Evolutionary conservation across 768 basidiomycete species (phyloP), one percentile per base, ranked within the genome.

Genomic region (Termitomyces bulborhizus): DNA sequence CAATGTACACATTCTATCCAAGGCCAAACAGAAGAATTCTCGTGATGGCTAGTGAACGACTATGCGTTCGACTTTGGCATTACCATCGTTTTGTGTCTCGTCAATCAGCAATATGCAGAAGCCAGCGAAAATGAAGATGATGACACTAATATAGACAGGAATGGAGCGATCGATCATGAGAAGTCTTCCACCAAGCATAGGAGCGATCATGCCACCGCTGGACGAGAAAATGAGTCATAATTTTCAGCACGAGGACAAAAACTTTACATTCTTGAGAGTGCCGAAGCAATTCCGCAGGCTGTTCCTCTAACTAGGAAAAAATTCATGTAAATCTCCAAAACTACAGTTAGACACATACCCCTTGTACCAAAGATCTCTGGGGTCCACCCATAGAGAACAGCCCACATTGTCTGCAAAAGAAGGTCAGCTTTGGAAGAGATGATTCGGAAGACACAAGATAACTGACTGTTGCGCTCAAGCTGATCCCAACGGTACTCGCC

Each of bases 191-290:
- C 92, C 92, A 5, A 89, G 68, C 36, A 93, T 75, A 0, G 92
- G 92, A 0, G 90, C 92, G 31, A 90, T 85, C 85, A 94, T 93
- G 5, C 92, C 92, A 7, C 91, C 89, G 68, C 91, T 93, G 71
- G 11, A 62, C 48, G 46, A 47, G 34, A 27, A 37, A 21, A 34
- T 61, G 13, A 54, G 46, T 57, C n/a, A 52, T 40, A 40, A 43
- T 37, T 8, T 37, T 43, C 13, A 21, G 1, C 18, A 36, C 40
- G 42, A 50, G 37, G 15, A 36, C 43, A 51, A 26, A 43, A 51
- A 26, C 21, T 86, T 50, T 64, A 92, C 86, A 94, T 83, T 68
- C 93, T 77, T 1, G 88, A 93, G 1, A 95, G 69, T 9, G 91
- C 92, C 3, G 90, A 91, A 0, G 93, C 92, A 51, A 90, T 86